Conservation (phyloP, 257 asterid genomes). For the Solanum etuberosum region DNA sequence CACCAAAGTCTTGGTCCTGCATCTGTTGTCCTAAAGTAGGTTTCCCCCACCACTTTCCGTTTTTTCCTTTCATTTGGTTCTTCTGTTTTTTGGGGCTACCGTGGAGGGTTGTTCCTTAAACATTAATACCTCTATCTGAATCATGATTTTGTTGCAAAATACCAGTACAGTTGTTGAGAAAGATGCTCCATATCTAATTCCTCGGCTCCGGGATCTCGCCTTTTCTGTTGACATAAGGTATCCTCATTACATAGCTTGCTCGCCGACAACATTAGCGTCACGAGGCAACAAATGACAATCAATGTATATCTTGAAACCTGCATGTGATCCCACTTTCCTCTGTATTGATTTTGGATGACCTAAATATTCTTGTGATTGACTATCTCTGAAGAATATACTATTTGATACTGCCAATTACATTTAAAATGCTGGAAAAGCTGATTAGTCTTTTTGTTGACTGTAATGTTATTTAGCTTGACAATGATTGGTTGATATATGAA, state of each 20-base stretch:
- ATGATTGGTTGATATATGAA: not conserved
- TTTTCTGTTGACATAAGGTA: slow-evolving; percentile 86
- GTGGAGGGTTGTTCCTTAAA: not conserved
- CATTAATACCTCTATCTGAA: not conserved
- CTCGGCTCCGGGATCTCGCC: slow-evolving; percentile 95
- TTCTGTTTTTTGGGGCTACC: not conserved
- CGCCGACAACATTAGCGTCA: not conserved
- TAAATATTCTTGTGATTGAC: not conserved
- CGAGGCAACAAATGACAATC: not conserved
- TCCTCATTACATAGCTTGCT: not conserved
- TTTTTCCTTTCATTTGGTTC: not conserved
- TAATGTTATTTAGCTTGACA: not conserved
- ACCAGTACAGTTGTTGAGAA: slow-evolving; percentile 70
- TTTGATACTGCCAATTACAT: not conserved
- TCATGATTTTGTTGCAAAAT: slow-evolving; percentile 11
- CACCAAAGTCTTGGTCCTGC: slow-evolving; percentile 98
- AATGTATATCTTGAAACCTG: not conserved
- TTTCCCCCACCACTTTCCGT: not conserved
- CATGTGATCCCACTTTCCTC: not conserved
- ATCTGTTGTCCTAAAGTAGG: slow-evolving; percentile 78
- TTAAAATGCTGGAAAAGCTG: not conserved
- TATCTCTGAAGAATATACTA: not conserved
- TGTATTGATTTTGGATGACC: not conserved
- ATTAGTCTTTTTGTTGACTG: not conserved
- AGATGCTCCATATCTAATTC: slow-evolving; percentile 71